Evolutionary conservation across 257 asterid genomes (phyloP).

Genomic region (Solanum lignicaule): DNA sequence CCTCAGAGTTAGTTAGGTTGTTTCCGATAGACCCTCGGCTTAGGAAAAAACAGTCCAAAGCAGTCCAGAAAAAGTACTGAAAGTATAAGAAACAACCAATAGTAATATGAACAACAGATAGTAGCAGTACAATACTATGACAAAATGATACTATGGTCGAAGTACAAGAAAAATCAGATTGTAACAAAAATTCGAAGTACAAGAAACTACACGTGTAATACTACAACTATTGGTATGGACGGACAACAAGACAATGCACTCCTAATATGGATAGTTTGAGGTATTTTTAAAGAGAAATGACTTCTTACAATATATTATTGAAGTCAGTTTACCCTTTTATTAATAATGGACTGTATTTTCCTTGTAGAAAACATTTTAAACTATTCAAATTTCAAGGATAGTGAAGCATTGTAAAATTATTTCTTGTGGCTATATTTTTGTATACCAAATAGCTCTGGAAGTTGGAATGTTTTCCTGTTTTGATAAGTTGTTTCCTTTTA

Average conservation of each 20-base stretch:
- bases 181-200: not conserved
- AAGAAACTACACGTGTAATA: not conserved
- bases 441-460: not conserved
- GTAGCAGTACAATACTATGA: not conserved
- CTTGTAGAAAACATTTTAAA: not conserved
- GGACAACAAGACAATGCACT: not conserved
- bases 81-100: not conserved
- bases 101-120: not conserved
- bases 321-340: not conserved
- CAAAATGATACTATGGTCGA: not conserved
- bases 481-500: not conserved
- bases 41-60: not conserved
- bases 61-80: not conserved
- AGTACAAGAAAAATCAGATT: not conserved
- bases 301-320: not conserved
- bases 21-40: not conserved
- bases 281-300: not conserved
- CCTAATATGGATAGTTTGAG: not conserved
- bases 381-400: not conserved
- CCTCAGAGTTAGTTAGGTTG: not conserved
- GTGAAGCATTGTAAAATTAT: not conserved
- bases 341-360: not conserved
- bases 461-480: not conserved
- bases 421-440: not conserved
- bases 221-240: not conserved